Evolutionary conservation across 2,329 filamentous ascomycete species (phyloP).

Genomic region (Paraphaeosphaeria sporulosa): DNA sequence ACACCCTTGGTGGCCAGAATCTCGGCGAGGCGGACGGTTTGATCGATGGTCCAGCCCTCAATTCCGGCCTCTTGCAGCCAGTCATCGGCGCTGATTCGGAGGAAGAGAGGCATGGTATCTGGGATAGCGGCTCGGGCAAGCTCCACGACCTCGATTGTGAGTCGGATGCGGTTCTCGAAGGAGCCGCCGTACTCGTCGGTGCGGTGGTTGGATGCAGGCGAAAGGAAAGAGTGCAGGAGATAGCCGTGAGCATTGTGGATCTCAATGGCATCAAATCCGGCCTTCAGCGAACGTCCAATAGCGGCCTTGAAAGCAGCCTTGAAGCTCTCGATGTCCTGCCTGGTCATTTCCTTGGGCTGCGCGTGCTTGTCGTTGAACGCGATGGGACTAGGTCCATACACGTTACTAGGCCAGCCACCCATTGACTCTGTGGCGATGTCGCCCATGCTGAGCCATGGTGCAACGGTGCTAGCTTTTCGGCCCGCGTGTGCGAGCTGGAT

Average conservation of each 20-base stretch:
- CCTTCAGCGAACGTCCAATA: slow-evolving; percentile 60
- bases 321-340: slow-evolving; percentile 70
- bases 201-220: slow-evolving; percentile 73
- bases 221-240: slow-evolving; percentile 73
- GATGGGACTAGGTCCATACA: slow-evolving; percentile 65
- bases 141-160: slow-evolving; percentile 73
- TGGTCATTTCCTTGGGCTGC: slow-evolving; percentile 71
- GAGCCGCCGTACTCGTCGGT: slow-evolving; percentile 73
- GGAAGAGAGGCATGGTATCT: slow-evolving; percentile 72
- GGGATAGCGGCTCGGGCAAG: slow-evolving; percentile 69
- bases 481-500: slow-evolving; percentile 87
- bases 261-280: slow-evolving; percentile 80
- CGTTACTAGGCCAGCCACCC: slow-evolving; percentile 63
- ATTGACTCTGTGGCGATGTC: slow-evolving; percentile 63
- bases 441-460: slow-evolving; percentile 68
- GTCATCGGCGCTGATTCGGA: slow-evolving; percentile 77
- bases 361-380: slow-evolving; percentile 69
- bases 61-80: slow-evolving; percentile 71
- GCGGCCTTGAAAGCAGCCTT: slow-evolving; percentile 70
- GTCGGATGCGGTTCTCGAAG: slow-evolving; percentile 74
- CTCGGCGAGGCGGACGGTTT: slow-evolving; percentile 69
- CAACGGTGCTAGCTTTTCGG: slow-evolving; percentile 65
- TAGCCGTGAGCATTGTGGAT: slow-evolving; percentile 85
- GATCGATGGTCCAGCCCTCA: slow-evolving; percentile 71
- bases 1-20: slow-evolving; percentile 76